A percentile compares a stretch with the other conserved stretches of the same genome.
Evolutionary conservation across 2,329 filamentous ascomycete species (phyloP).

Genomic region (Mycogone perniciosa): DNA sequence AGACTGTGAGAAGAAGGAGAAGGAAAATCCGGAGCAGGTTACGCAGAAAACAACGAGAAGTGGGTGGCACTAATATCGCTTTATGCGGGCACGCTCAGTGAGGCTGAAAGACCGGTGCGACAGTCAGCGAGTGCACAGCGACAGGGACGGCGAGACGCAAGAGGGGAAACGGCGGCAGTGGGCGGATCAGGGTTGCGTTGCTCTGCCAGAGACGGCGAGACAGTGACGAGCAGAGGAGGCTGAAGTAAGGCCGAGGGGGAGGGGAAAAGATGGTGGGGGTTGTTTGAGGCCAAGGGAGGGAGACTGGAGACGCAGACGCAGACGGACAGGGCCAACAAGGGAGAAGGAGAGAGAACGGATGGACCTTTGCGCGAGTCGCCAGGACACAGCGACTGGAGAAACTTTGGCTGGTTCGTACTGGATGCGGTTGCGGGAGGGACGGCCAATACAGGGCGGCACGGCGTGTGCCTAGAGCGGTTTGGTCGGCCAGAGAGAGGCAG

Average conservation of each 20-base stretch:
- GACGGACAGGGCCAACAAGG: conserved; percentile 13
- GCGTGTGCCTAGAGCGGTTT: too few relatives aligned
- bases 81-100: conserved; percentile 18
- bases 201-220: background rate
- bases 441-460: too few relatives aligned
- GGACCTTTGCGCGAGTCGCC: background rate
- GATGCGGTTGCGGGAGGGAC: background rate
- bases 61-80: conserved; percentile 8
- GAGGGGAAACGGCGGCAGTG: background rate
- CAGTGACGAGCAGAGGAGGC: conserved; percentile 8
- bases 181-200: background rate
- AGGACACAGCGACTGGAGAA: background rate
- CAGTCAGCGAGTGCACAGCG: conserved; percentile 12
- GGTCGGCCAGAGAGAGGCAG: too few relatives aligned
- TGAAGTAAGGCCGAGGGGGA: conserved; percentile 12
- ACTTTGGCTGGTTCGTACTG: background rate
- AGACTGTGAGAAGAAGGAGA: conserved; percentile 13
- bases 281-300: conserved; percentile 12
- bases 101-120: conserved; percentile 23
- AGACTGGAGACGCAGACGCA: conserved; percentile 20
- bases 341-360: conserved; percentile 9
- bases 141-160: conserved; percentile 2
- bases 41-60: conserved; percentile 10
- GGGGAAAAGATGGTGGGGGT: conserved; percentile 9
- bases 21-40: conserved; percentile 16